Base-by-base conservation (phyloP, 2,329 filamentous ascomycete genomes). In the Tricladium varicosporioides region DNA sequence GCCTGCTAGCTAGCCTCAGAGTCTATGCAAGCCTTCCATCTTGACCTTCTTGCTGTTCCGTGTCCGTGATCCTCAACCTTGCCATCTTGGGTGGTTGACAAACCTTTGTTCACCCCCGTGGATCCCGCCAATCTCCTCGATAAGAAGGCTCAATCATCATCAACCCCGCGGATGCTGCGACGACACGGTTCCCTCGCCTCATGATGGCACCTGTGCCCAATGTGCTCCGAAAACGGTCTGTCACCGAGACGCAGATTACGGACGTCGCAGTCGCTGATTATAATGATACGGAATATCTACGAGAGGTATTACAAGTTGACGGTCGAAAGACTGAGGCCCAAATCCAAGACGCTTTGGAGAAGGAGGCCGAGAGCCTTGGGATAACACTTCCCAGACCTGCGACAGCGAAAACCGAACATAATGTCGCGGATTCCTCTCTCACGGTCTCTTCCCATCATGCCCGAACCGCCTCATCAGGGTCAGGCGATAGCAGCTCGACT, bases 281-380 rank as follows among this genome's bases (percentile, higher is more conserved):
- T 56, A 65, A 61, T 51, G 65, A 70, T 19, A 55, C 47, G 15
- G 62, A 69, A 16, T 71, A 69, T 50, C 32, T 52, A 14, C 60
- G 60, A 36, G 68, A 70, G 51, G 69, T 71, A 33, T 53, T 71
- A 51, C 68, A 65, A 47, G 57, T 69, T 22, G 60, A 64, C 5
- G 46, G 50, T 27, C 59, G 60, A 3, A 57, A 62, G 49, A 69
- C 66, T 8, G 69, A 71, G 51, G 56, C 48, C 7, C 49, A 48
- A 13, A 48, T 66, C 40, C 67, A 71, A 46, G 58, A 67, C 27
- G 27, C 16, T 5, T 58, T 71, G 5, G 56, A 58, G 11, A 46
- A 61, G 42, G 61, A 69, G 54, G 69, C 69, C 11, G 63, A 63
- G 51, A 57, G 45, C n/a, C 33, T 65, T n/a, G 69, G 68, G 2